Evolutionary conservation across 352 stramenopile genomes (phyloP).

Genomic region (Aphanomyces invadans): DNA sequence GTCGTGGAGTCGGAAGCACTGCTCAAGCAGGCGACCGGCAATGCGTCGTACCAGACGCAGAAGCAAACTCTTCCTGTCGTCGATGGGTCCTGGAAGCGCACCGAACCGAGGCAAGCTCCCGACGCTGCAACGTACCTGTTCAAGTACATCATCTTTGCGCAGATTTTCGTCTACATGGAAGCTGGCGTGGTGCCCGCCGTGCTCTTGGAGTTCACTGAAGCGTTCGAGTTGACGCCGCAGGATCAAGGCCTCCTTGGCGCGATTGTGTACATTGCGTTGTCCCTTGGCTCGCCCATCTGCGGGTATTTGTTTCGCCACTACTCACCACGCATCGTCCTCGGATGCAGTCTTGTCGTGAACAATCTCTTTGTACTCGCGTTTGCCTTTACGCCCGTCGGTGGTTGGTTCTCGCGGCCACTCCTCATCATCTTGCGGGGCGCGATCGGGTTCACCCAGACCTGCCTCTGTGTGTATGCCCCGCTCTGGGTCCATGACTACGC

Average conservation of each 20-base stretch:
- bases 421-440: slow-evolving; percentile 63
- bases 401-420: slow-evolving; percentile 65
- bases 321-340: slow-evolving; percentile 53
- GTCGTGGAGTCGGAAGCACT: slow-evolving; percentile 17
- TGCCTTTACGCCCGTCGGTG: slow-evolving; percentile 48
- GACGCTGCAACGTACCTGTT: slow-evolving; percentile 48
- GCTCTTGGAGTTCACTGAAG: slow-evolving; percentile 72
- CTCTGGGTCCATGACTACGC: slow-evolving; percentile 85
- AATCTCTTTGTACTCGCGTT: slow-evolving; percentile 68
- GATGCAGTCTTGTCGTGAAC: slow-evolving; percentile 63
- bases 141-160: slow-evolving; percentile 76
- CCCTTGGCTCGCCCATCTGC: slow-evolving; percentile 65
- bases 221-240: slow-evolving; percentile 63
- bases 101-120: not conserved
- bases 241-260: slow-evolving; percentile 75
- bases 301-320: slow-evolving; percentile 77
- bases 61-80: not conserved
- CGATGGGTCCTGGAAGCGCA: not conserved
- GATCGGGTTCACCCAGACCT: slow-evolving; percentile 71
- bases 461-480: slow-evolving; percentile 78
- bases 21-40: slow-evolving; percentile 6
- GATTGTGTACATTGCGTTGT: slow-evolving; percentile 79
- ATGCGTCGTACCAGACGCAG: slow-evolving; percentile 21
- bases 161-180: slow-evolving; percentile 84
- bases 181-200: slow-evolving; percentile 75